Percentiles rank a stretch among this genome's conserved stretches.
Evolutionary conservation across 305 asterid genomes (phyloP).

Genomic region (Fraxinus baroniana): DNA sequence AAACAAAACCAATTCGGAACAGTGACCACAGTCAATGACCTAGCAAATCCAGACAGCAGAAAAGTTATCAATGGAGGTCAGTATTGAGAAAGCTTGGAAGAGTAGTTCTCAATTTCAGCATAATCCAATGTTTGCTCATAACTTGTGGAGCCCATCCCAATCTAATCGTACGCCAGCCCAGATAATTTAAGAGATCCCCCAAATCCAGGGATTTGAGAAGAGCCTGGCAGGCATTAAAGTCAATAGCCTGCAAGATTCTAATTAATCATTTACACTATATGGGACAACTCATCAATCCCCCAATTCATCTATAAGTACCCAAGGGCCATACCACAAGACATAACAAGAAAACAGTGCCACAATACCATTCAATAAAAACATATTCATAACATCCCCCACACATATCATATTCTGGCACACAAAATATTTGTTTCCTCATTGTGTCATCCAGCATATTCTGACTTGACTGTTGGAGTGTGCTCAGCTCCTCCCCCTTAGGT

Average conservation of each 20-base stretch:
- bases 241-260: background rate
- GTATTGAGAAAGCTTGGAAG: background rate
- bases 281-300: background rate
- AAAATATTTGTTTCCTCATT: background rate
- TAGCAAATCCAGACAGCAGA: background rate
- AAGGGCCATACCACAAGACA: background rate
- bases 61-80: background rate
- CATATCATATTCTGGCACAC: background rate
- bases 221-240: background rate
- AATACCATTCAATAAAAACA: background rate
- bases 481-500: background rate
- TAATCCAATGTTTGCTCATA: background rate
- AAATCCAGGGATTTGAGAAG: background rate
- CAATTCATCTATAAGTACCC: background rate
- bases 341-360: background rate
- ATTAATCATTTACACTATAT: background rate
- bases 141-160: background rate
- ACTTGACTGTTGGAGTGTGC: background rate
- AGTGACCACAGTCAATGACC: background rate
- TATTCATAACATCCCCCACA: background rate
- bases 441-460: background rate
- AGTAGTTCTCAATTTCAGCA: background rate
- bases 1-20: background rate
- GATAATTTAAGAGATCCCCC: background rate
- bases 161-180: background rate